A percentile compares a stretch with the other conserved stretches of the same genome.
These are phyloP conservation scores for Malassezia sympodialis DNA, from an alignment of 1,284 basidiomycete species.

Conservation along the genomic window DNA sequence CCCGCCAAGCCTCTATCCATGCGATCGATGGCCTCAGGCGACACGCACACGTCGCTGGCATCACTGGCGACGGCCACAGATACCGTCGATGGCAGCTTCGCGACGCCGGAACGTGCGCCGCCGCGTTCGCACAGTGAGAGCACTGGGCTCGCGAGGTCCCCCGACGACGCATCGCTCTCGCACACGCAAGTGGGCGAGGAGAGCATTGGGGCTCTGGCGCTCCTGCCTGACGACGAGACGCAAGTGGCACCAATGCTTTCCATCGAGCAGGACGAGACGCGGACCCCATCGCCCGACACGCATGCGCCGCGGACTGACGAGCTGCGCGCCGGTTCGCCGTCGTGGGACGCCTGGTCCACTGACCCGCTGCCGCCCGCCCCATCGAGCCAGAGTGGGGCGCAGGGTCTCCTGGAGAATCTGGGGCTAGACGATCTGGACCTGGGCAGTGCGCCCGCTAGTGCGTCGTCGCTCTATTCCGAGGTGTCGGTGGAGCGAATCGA, in stretches of 20 bases:
- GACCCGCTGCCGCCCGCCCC: background rate
- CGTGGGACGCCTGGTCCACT: background rate
- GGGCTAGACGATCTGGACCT: background rate
- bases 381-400: background rate
- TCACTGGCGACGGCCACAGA: conserved; percentile 3
- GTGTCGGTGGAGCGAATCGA: background rate
- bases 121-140: background rate
- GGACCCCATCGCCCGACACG: background rate
- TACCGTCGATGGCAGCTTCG: background rate
- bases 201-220: background rate
- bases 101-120: background rate
- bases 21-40: background rate
- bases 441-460: background rate
- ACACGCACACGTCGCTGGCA: background rate
- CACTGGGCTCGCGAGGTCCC: background rate
- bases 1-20: background rate
- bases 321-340: background rate
- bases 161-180: background rate
- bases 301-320: background rate
- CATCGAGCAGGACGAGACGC: background rate
- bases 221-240: background rate
- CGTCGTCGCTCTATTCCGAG: background rate
- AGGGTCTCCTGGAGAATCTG: conserved; percentile 2
- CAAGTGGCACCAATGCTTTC: background rate
- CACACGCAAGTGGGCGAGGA: background rate